phyloP scores from a whole-genome alignment of 2,329 filamentous ascomycete genomes.

The Fonsecaea pedrosoi region DNA sequence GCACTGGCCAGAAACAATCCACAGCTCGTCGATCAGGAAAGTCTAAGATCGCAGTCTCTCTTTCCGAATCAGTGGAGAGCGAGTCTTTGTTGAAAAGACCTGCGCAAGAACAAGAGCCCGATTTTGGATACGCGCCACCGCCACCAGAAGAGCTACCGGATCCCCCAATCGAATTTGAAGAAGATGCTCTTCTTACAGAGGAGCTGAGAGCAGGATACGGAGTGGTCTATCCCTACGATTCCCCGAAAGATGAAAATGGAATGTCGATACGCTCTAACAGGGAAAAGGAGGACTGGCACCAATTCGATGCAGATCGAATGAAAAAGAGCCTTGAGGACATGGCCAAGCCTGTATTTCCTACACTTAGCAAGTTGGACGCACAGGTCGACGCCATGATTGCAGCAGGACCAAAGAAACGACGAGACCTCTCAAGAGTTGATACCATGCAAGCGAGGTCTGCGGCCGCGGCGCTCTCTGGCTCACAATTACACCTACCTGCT shows the following conservation, averaged over 20 bases:
- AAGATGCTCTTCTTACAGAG: slow-evolving; percentile 58
- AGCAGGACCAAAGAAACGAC: slow-evolving; percentile 62
- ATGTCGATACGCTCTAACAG: slow-evolving; percentile 67
- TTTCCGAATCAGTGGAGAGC: slow-evolving; percentile 49
- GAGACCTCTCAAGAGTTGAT: slow-evolving; percentile 43
- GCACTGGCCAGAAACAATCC: slow-evolving; percentile 65
- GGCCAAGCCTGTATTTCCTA: slow-evolving; percentile 40
- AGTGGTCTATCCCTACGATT: slow-evolving; percentile 54
- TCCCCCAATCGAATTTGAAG: slow-evolving; percentile 52
- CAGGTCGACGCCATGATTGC: slow-evolving; percentile 71
- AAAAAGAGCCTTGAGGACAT: slow-evolving; percentile 47
- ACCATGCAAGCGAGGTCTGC: slow-evolving; percentile 52
- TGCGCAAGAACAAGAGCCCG: slow-evolving; percentile 67
- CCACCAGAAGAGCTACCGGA: slow-evolving; percentile 60
- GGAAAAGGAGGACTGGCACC: slow-evolving; percentile 72
- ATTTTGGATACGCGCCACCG: slow-evolving; percentile 90
- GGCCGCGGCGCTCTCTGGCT: slow-evolving; percentile 47
- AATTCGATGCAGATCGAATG: slow-evolving; percentile 67
- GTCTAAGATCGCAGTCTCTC: slow-evolving; percentile 56
- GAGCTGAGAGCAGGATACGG: slow-evolving; percentile 61
- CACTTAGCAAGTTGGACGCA: slow-evolving; percentile 47
- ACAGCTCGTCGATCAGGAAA: slow-evolving; percentile 67
- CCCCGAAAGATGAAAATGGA: slow-evolving; percentile 61
- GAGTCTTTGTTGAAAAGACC: slow-evolving; percentile 42
- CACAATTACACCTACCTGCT: slow-evolving; percentile 44